These are phyloP conservation scores for Fomes fomentarius DNA, from an alignment of 1,284 basidiomycete species.

Conservation along the genomic window DNA sequence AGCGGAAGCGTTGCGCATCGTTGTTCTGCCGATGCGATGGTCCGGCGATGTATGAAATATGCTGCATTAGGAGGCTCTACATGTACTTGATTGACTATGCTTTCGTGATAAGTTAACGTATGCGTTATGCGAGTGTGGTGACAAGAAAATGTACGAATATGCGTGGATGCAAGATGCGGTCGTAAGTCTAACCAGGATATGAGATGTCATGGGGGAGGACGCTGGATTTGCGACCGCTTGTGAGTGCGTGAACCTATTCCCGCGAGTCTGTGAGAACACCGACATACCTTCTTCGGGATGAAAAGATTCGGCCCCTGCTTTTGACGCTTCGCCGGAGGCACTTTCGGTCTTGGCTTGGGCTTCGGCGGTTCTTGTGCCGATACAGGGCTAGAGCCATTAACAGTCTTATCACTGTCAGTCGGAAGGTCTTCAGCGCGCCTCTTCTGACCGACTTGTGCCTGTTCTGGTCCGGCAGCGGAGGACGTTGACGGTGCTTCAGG, in stretches of 20 bases:
- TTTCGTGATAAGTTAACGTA: constrained; percentile 5
- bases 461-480: constrained; percentile 5
- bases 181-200: too few species aligned
- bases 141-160: neutral
- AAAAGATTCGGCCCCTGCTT: constrained; percentile 34
- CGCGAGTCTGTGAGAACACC: neutral
- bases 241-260: neutral
- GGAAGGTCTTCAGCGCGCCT: constrained; percentile 24
- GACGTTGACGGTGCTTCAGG: constrained; percentile 1
- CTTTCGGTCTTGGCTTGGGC: constrained; percentile 19
- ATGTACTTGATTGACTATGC: neutral
- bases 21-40: neutral
- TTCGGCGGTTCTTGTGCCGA: constrained; percentile 1
- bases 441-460: constrained; percentile 23
- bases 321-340: constrained; percentile 31
- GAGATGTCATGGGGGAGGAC: neutral
- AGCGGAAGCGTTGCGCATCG: neutral
- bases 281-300: constrained; percentile 34
- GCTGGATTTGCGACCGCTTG: too few species aligned
- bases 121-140: neutral
- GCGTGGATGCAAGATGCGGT: neutral
- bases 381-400: neutral
- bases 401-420: too few species aligned
- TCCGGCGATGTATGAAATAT: neutral
- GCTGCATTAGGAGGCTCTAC: neutral